Conservation (phyloP, 2,329 filamentous ascomycete species). For the Aureobasidium sp. region DNA sequence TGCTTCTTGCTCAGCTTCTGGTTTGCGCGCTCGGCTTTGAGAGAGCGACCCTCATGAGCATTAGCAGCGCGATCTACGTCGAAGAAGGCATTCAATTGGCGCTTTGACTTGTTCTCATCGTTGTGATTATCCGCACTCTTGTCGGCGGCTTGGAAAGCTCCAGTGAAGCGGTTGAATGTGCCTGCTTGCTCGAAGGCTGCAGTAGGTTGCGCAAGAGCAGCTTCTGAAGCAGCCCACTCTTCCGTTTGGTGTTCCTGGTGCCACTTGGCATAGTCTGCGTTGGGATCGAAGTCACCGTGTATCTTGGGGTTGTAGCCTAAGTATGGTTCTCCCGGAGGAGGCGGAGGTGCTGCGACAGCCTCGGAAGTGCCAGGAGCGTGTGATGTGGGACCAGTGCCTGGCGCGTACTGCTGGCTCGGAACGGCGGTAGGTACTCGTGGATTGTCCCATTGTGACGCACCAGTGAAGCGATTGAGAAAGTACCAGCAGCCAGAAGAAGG, state of each 20-base stretch:
- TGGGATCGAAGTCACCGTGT: slow-evolving; percentile 93
- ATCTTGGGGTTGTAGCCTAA: slow-evolving; percentile 93
- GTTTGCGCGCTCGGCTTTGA: slow-evolving; percentile 81
- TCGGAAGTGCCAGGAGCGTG: slow-evolving; percentile 10
- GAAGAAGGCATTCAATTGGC: slow-evolving; percentile 92
- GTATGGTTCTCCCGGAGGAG: slow-evolving; percentile 34
- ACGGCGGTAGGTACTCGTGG: slow-evolving; percentile 50
- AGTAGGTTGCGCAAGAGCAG: slow-evolving; percentile 19
- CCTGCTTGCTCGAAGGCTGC: slow-evolving; percentile 57
- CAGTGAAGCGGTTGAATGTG: slow-evolving; percentile 87
- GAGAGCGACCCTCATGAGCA: slow-evolving; percentile 76
- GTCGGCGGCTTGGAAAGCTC: slow-evolving; percentile 63
- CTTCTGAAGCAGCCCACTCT: slow-evolving; percentile 15
- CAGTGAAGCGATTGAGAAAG: slow-evolving; percentile 76
- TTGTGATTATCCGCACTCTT: slow-evolving; percentile 67
- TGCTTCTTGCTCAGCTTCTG: slow-evolving; percentile 81
- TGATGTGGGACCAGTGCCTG: slow-evolving; percentile 7
- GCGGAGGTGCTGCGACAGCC: neutral
- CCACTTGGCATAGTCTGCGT: slow-evolving; percentile 72
- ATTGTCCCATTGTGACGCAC: slow-evolving; percentile 74
- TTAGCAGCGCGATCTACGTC: slow-evolving; percentile 93
- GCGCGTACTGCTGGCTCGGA: slow-evolving; percentile 4
- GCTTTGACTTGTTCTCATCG: slow-evolving; percentile 75
- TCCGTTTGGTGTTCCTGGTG: slow-evolving; percentile 26
- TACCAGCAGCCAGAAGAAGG: slow-evolving; percentile 59